phyloP scores from a whole-genome alignment of 2,329 filamentous ascomycete genomes.

The Trichoderma sp. region DNA sequence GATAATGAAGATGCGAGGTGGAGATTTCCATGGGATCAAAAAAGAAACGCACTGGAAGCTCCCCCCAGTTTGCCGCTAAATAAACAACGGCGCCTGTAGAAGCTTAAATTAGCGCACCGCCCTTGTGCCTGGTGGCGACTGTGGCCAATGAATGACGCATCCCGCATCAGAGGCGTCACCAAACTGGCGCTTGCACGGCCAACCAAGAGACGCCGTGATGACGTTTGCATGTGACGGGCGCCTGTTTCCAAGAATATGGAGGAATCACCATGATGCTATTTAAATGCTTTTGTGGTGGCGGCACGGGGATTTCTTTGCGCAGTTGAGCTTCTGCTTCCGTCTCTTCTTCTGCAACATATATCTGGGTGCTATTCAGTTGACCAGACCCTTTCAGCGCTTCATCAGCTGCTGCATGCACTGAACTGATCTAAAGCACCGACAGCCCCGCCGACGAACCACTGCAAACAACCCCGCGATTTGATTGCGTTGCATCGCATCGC shows the following conservation, averaged over 20 bases:
- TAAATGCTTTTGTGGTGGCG: not conserved
- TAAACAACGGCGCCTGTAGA: not conserved
- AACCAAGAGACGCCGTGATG: conserved; percentile 19
- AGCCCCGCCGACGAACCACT: not conserved
- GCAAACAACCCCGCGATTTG: not conserved
- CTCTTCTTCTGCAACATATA: not conserved
- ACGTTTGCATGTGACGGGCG: conserved; percentile 6
- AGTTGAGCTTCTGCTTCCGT: not conserved
- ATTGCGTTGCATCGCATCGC: not conserved
- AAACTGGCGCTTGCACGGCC: conserved; percentile 14
- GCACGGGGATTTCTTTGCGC: not conserved
- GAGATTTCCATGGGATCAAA: not conserved
- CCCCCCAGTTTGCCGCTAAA: not conserved
- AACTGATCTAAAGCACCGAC: not conserved
- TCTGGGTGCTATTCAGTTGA: not conserved
- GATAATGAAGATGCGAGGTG: no score
- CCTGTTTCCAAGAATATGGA: not conserved
- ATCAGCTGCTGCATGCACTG: not conserved
- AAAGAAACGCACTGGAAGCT: not conserved
- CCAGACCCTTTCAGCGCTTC: not conserved
- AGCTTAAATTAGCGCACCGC: conserved; percentile 7
- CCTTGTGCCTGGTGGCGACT: conserved; percentile 11
- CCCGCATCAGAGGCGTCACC: not conserved
- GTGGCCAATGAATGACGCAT: conserved; percentile 11
- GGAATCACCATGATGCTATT: not conserved